Evolutionary conservation across 2,329 filamentous ascomycete genomes (phyloP), one percentile per base, ranked within the genome.

Genomic region (Trematosphaeria pertusa): DNA sequence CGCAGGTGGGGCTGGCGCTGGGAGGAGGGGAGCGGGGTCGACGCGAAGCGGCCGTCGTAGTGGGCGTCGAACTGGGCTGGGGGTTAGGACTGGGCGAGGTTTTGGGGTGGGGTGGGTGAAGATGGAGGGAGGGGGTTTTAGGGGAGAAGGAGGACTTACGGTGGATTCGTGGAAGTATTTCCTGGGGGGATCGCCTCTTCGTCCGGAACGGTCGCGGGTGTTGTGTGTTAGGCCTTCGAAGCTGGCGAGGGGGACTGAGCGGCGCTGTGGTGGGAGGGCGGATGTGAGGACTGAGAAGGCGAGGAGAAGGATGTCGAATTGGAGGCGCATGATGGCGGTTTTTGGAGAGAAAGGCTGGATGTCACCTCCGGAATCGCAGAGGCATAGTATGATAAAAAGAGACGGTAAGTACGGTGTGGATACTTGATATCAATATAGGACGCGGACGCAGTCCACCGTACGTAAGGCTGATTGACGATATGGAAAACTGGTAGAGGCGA

Each of bases 11-110:
- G 64, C 17, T 71, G 68, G 19, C 78, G 77, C 34, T 78, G 69
- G n/a, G 78, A 69, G 31, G 78, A 74, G 3, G 74, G 66, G 2
- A 85, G 68, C 4, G 70, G 60, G 5, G 64, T 46, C 3, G 72
- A 65, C 17, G 79, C 80, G 60, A 84, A 86, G 34, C 76, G 79
- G 47, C 80, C 80, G 56, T 83, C 81, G 65, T 83, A 83, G 54
- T 83, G 81, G 42, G 74, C 71, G 57, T 81, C 73, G 63, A 83
- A 83, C 50, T 75, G 76, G 5, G n/a, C 24, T 38, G n/a, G 12
- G 33, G 10, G 37, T 14, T 11, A 22, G 37, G 12, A 20, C n/a
- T 14, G 15, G 36, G 4, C 20, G n/a, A 10, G 5, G n/a, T 11
- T 20, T 34, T 39, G 6, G 6, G n/a, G 24, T 14, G 32, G 28